phyloP scores from a whole-genome alignment of 805 yeast genomes.

The Clavispora fructus region DNA sequence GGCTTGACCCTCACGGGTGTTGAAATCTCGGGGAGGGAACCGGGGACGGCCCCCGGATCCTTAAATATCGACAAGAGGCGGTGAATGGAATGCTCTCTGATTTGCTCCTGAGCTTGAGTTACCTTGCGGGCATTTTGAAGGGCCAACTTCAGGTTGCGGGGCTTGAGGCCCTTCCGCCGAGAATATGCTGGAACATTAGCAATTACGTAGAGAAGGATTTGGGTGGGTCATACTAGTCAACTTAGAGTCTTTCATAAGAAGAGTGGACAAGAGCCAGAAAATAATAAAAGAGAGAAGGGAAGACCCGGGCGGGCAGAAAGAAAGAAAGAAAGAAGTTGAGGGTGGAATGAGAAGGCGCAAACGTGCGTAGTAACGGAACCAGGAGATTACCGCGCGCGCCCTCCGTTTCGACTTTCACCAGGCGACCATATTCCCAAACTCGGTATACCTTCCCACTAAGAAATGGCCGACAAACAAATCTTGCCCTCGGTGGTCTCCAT shows the following conservation, averaged over 20 bases:
- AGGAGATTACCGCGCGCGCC: background rate
- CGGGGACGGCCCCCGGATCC: background rate
- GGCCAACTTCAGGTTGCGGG: background rate
- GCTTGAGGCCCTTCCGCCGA: background rate
- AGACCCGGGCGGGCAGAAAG: background rate
- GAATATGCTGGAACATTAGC: background rate
- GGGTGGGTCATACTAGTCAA: background rate
- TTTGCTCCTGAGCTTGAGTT: background rate
- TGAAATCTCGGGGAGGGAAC: background rate
- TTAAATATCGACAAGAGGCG: background rate
- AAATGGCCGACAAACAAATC: constrained; percentile 14
- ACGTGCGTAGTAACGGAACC: too few relatives aligned
- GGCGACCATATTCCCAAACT: too few relatives aligned
- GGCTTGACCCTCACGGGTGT: background rate
- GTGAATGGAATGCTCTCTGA: background rate
- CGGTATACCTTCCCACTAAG: background rate
- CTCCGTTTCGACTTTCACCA: background rate
- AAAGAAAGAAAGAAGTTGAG: too few relatives aligned
- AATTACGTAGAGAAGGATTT: background rate
- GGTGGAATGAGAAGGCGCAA: too few relatives aligned
- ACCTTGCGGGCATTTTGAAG: background rate
- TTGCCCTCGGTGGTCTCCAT: constrained; percentile 14
- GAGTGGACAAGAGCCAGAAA: background rate
- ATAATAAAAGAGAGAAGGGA: background rate
- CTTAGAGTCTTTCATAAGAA: background rate